phyloP scores from a whole-genome alignment of 2,329 filamentous ascomycete genomes.

The Scortechinia acanthostroma region DNA sequence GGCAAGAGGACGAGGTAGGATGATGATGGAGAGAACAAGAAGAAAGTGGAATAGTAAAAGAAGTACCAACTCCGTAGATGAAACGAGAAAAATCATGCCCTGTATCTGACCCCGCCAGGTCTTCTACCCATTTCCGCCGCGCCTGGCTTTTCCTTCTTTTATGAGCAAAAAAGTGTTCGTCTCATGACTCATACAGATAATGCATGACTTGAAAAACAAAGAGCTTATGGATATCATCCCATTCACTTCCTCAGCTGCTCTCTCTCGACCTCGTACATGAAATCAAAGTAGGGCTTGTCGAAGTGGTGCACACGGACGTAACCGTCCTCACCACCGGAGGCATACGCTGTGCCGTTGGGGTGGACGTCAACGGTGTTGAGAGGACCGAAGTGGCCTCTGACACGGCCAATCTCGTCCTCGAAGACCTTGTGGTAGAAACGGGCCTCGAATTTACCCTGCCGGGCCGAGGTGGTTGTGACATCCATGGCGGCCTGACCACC shows the following conservation, averaged over 20 bases:
- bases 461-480: constrained; percentile 85
- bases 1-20: no score
- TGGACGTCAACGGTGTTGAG: constrained; percentile 72
- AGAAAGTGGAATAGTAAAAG: no score
- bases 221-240: background rate
- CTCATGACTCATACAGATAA: background rate
- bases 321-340: constrained; percentile 69
- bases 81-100: constrained; percentile 1
- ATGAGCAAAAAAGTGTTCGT: background rate
- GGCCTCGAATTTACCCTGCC: constrained; percentile 98
- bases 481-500: constrained; percentile 99
- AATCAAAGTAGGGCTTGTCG: constrained; percentile 72
- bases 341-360: constrained; percentile 64
- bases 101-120: background rate
- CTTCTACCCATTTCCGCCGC: background rate
- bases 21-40: no score
- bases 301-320: constrained; percentile 74
- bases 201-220: background rate
- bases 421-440: constrained; percentile 99
- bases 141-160: background rate
- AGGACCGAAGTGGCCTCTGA: constrained; percentile 92
- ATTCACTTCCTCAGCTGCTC: constrained; percentile 23
- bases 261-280: constrained; percentile 71
- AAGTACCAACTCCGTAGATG: background rate
- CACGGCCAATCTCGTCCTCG: constrained; percentile 95